These are phyloP conservation scores for Pleurotus sapidus DNA, from an alignment of 768 basidiomycete species.

Conservation along the genomic window DNA sequence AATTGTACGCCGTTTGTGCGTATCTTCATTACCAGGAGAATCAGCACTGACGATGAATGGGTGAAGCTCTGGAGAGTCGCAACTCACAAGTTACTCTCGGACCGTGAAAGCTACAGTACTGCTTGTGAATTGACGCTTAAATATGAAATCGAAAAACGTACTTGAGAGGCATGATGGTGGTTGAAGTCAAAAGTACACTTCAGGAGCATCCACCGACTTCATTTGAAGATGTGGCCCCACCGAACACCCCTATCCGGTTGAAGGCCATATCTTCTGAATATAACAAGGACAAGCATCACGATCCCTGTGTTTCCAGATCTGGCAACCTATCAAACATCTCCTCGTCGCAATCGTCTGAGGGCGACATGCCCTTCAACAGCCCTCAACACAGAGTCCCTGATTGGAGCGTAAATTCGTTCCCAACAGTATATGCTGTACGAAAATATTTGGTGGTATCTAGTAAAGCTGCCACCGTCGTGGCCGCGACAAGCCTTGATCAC, in stretches of 20 bases:
- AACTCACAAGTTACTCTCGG: slow-evolving; percentile 21
- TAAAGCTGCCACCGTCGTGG: too few species aligned
- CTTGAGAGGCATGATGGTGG: slow-evolving; percentile 3
- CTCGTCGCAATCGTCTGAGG: neutral
- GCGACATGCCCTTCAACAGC: neutral
- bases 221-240: too few species aligned
- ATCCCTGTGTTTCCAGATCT: neutral
- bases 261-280: neutral
- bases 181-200: neutral
- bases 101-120: slow-evolving; percentile 19
- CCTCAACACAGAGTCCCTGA: too few species aligned
- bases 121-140: too few species aligned
- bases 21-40: slow-evolving; percentile 15
- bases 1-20: slow-evolving; percentile 26
- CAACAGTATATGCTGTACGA: too few species aligned
- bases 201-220: neutral
- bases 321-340: neutral
- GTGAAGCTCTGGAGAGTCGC: neutral
- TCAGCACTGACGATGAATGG: neutral
- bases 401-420: too few species aligned
- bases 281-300: neutral
- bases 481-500: too few species aligned
- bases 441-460: too few species aligned
- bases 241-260: too few species aligned
- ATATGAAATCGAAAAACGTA: neutral